phyloP scores from a whole-genome alignment of 805 yeast genomes.

The Metschnikowia gruessii region DNA sequence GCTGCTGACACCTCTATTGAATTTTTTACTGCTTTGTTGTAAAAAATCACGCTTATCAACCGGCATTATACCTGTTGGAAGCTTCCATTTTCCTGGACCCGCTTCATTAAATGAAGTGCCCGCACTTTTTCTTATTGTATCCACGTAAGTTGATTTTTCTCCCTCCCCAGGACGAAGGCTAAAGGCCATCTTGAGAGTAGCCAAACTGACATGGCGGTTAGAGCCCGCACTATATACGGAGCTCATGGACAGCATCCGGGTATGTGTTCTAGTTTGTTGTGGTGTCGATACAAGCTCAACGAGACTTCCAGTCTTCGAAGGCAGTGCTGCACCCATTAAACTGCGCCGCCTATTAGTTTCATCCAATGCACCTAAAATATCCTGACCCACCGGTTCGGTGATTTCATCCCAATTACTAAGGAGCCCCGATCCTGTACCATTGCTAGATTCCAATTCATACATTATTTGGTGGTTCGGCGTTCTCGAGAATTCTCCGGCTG shows the following conservation, averaged over 20 bases:
- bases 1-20: constrained; percentile 14
- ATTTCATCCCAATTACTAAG: constrained; percentile 1
- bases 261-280: constrained; percentile 7
- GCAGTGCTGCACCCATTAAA: not conserved
- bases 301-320: not conserved
- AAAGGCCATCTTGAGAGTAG: constrained; percentile 35
- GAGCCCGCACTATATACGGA: constrained; percentile 35
- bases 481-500: not conserved
- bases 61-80: constrained; percentile 56
- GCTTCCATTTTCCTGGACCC: constrained; percentile 45
- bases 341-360: not conserved
- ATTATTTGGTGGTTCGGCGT: not conserved
- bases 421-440: not conserved
- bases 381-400: not conserved
- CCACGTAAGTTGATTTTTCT: constrained; percentile 49
- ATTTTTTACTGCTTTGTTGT: constrained; percentile 20
- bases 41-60: constrained; percentile 31
- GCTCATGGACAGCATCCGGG: constrained; percentile 29
- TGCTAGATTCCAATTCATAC: constrained; percentile 1
- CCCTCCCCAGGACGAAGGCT: constrained; percentile 48
- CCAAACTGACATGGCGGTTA: constrained; percentile 35
- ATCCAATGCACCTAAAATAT: not conserved
- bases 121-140: constrained; percentile 39
- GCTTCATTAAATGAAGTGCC: constrained; percentile 50
- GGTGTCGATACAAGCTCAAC: not conserved